Evolutionary conservation across 345 rosid genomes (phyloP).

Genomic region (Clarkia xantiana): DNA sequence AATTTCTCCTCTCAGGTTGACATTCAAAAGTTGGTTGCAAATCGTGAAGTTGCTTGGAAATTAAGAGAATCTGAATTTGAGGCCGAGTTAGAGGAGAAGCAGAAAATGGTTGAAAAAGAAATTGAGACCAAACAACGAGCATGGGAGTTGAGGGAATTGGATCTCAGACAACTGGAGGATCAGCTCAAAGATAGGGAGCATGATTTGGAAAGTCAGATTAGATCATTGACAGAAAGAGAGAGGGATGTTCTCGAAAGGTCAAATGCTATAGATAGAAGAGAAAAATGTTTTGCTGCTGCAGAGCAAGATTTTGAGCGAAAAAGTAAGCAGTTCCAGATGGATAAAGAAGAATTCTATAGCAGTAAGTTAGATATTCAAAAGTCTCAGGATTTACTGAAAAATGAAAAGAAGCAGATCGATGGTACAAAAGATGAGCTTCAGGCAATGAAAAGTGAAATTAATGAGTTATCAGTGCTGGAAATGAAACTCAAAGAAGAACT

Average conservation of each 20-base stretch:
- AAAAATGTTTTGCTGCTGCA: conserved; percentile 26
- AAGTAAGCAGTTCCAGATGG: conserved; percentile 31
- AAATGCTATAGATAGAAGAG: conserved; percentile 42
- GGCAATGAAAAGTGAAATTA: conserved; percentile 62
- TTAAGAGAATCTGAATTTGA: conserved; percentile 56
- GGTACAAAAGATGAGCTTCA: conserved; percentile 52
- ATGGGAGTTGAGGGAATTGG: conserved; percentile 84
- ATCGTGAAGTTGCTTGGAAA: conserved; percentile 50
- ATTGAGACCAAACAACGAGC: conserved; percentile 77
- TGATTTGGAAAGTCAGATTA: conserved; percentile 54
- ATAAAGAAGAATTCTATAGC: conserved; percentile 43
- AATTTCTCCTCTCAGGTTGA: conserved; percentile 34
- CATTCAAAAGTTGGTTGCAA: conserved; percentile 38
- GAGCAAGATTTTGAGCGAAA: conserved; percentile 40
- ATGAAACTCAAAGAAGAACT: conserved; percentile 89
- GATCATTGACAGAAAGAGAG: conserved; percentile 51
- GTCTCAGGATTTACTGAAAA: conserved; percentile 54
- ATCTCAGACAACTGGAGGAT: conserved; percentile 57
- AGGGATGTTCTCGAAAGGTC: conserved; percentile 48
- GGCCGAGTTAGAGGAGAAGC: conserved; percentile 54
- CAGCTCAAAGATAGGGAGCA: conserved; percentile 57
- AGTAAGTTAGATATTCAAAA: conserved; percentile 49
- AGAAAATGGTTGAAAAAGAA: conserved; percentile 64
- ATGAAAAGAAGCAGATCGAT: conserved; percentile 49
- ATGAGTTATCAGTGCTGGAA: conserved; percentile 57